phyloP scores from a whole-genome alignment of 169 alveolate genomes.

The Plasmodium coatneyi region DNA sequence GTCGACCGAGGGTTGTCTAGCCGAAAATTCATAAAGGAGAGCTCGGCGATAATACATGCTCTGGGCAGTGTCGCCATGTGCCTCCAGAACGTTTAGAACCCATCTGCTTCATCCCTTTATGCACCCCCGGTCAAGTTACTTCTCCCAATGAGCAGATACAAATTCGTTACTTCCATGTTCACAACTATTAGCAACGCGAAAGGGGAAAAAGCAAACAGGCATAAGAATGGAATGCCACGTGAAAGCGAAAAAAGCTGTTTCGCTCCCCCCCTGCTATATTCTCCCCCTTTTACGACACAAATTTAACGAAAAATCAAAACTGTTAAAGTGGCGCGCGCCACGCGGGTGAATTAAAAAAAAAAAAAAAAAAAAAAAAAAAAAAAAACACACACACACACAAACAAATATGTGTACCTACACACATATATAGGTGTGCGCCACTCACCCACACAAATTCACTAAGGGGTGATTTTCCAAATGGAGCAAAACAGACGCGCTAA shows the following conservation, averaged over 20 bases:
- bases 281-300: neutral
- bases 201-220: neutral
- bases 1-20: neutral
- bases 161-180: neutral
- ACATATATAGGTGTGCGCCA: neutral
- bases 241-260: neutral
- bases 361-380: neutral
- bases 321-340: neutral
- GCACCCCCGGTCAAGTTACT: neutral
- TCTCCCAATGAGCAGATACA: neutral
- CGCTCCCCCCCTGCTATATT: neutral
- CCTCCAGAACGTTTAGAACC: neutral
- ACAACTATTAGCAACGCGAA: neutral
- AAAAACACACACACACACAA: neutral
- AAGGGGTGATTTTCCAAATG: neutral
- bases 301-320: constrained; percentile 1
- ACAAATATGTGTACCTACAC: neutral
- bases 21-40: neutral
- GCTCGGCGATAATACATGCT: neutral
- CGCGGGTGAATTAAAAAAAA: neutral
- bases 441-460: neutral
- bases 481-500: neutral
- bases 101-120: neutral
- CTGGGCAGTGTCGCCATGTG: neutral
- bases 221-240: neutral